Evolutionary conservation across 129 eudicot genomes (phyloP), one percentile per base, ranked within the genome.

Genomic region (Rutidosis leptorrhynchoides): DNA sequence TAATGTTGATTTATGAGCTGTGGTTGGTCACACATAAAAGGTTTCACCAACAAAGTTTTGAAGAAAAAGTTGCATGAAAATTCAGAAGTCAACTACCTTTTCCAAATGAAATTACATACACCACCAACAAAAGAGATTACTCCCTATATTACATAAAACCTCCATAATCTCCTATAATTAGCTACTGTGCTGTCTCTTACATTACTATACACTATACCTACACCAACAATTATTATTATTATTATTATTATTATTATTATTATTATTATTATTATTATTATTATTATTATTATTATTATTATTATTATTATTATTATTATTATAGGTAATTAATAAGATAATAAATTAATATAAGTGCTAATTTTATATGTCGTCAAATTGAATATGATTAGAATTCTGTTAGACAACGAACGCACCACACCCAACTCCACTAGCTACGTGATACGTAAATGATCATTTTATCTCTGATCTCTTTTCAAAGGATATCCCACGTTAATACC

Each of bases 351-450:
- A 0, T 4, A 6, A 64, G 4, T 6, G 23, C 26, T 37, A 33
- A 53, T 7, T 30, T 10, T 5, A n/a, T 1, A 1, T 49, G 74
- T 67, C 54, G 67, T 75, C 74, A 23, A 59, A 19, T 1, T 32
- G 24, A 51, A 49, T 19, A 67, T 75, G 57, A 75, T 75, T 75
- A 58, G 21, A 67, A 29, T 75, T 68, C 79, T 74, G 79, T 74
- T 74, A 67, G 70, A 75, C 70, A 75, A 75, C 80, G 24, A 75
- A 68, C 80, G 42, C 80, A 75, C 80, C 74, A 51, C 74, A 75
- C 80, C 80, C 58, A 60, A 75, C 74, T 68, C 70, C 80, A 61
- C 74, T 57, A 57, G 62, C 37, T 68, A 35, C 22, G 37, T 68
- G n/a, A 30, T 30, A 62, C 58, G 64, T 75, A 68, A 64, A 40